Evolutionary conservation across 768 basidiomycete genomes (phyloP).

Genomic region (Hygrophorus pudorinus): DNA sequence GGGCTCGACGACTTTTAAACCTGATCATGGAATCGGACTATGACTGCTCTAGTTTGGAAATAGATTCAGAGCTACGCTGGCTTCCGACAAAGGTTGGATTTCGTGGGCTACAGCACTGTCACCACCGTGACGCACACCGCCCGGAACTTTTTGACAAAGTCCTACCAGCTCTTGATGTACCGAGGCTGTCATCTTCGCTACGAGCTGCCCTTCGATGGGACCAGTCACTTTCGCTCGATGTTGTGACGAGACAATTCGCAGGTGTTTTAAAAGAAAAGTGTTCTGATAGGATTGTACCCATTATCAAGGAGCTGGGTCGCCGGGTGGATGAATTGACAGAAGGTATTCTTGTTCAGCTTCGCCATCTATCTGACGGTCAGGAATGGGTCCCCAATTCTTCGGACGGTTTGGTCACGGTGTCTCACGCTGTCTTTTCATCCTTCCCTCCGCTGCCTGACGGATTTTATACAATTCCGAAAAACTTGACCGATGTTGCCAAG

Average conservation of each 20-base stretch:
- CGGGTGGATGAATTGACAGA: conserved; percentile 11
- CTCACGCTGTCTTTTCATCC: conserved; percentile 15
- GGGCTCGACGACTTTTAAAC: conserved; percentile 15
- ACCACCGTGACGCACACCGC: conserved; percentile 14
- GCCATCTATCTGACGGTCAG: conserved; percentile 8
- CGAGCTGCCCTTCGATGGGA: conserved; percentile 30
- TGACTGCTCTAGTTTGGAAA: conserved; percentile 11
- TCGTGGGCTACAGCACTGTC: conserved; percentile 17
- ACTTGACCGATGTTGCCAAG: conserved; percentile 8
- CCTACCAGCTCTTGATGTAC: conserved; percentile 20
- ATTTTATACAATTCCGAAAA: conserved; percentile 13
- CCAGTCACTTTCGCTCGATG: conserved; percentile 18
- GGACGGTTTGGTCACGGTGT: conserved; percentile 8
- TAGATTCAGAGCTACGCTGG: conserved; percentile 19
- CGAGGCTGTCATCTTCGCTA: conserved; percentile 20
- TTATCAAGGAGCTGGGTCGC: conserved; percentile 23
- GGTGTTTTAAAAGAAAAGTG: conserved; percentile 11
- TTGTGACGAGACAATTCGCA: conserved; percentile 25
- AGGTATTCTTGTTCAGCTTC: conserved; percentile 12
- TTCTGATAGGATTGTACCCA: conserved; percentile 9
- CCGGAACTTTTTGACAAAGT: conserved; percentile 30
- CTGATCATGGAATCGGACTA: conserved; percentile 13
- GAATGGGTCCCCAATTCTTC: conserved; percentile 27
- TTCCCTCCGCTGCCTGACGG: conserved; percentile 5
- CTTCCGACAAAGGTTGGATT: conserved; percentile 29